Evolutionary conservation across 2,329 filamentous ascomycete genomes (phyloP).

Genomic region (Talaromyces albobiverticillius): DNA sequence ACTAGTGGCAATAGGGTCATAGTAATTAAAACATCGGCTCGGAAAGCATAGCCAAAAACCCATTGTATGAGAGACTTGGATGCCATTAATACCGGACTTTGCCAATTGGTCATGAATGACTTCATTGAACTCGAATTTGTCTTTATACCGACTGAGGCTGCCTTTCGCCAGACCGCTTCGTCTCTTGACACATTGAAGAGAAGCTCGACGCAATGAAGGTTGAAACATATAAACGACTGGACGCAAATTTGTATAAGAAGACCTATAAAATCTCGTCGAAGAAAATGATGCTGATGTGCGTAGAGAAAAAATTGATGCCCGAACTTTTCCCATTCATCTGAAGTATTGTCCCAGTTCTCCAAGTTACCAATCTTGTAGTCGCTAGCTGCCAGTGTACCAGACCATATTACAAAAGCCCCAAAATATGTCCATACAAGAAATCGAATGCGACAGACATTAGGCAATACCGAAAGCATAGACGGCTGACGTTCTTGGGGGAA

Average conservation of each 20-base stretch:
- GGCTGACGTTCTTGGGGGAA: neutral
- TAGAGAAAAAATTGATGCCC: neutral
- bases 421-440: constrained; percentile 5
- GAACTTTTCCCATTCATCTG: neutral
- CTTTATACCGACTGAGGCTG: neutral
- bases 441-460: neutral
- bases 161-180: constrained; percentile 1
- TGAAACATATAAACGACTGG: neutral
- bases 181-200: neutral
- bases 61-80: neutral
- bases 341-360: neutral
- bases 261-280: neutral
- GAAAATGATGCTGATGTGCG: neutral
- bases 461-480: neutral
- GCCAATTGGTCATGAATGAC: neutral
- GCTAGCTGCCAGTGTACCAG: neutral
- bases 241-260: neutral
- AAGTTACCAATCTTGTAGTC: neutral
- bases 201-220: constrained; percentile 4
- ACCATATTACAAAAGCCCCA: neutral
- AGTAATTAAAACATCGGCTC: neutral
- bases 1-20: neutral
- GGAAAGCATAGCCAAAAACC: neutral
- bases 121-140: neutral
- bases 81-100: neutral